Evolutionary conservation across 345 rosid genomes (phyloP), one percentile per base, ranked within the genome.

Genomic region (Turnera subulata): DNA sequence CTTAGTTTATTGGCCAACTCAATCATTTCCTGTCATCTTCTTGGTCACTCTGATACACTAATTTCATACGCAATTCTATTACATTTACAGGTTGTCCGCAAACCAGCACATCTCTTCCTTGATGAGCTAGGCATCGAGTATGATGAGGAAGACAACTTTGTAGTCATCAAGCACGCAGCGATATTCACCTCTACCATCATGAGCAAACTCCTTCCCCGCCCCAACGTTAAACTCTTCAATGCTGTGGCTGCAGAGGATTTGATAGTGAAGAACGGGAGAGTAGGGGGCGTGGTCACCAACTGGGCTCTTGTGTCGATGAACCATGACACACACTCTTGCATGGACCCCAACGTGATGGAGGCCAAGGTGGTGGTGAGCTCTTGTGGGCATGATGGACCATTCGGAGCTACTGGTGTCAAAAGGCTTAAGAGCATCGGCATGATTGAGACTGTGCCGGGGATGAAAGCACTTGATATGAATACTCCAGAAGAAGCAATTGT

Each of bases 311-410:
- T 89, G 37, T 85, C 94, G 1, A 82, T 85, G 94, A 93, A 87
- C 85, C 96, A 89, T 22, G 88, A 86, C 77, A 80, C 95, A 56
- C 96, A 87, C 56, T 93, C 96, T 15, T 87, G 97, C 58, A 87
- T 93, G 97, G 99, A 89, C 79, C 97, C 95, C 2, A 93, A 93
- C 53, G 91, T 93, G n/a, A 93, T 93, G 99, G 99, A 93, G 72
- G 79, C 97, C 12, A 89, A 93, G 84, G 82, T 93, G 19, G 97
- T 89, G 7, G 96, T 93, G 23, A 93, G 96, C 69, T 93, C 99
- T 0, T 89, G 99, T 26, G 99, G 99, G 1, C 97, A 89, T 26
- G 99, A 89, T 21, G 96, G 97, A 23, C 99, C 96, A 0, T 86
- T 93, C 14, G 96, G 97, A 18, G 99, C 97, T 46, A 87, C 92